phyloP scores from a whole-genome alignment of 192 early-diverging fungal species.

The Podila minutissima region DNA sequence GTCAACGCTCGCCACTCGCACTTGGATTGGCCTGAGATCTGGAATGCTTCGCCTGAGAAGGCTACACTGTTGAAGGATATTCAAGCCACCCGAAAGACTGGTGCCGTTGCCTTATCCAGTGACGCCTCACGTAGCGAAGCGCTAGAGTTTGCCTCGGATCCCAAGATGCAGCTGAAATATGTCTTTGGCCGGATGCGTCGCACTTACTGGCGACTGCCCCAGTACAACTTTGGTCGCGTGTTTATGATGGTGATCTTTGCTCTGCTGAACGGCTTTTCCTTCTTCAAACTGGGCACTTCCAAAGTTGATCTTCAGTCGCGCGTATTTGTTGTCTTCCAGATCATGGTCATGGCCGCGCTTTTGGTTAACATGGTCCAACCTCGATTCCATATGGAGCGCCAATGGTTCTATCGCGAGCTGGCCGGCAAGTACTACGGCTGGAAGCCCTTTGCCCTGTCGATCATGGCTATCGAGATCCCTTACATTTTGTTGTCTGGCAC shows the following conservation, averaged over 20 bases:
- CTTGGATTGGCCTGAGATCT: conserved; percentile 80
- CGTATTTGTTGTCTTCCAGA: conserved; percentile 78
- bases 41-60: conserved; percentile 68
- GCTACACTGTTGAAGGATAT: conserved; percentile 58
- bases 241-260: conserved; percentile 68
- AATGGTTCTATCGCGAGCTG: conserved; percentile 73
- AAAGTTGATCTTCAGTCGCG: conserved; percentile 72
- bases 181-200: conserved; percentile 73
- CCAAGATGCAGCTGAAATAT: conserved; percentile 61
- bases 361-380: conserved; percentile 78
- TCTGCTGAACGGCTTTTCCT: conserved; percentile 78
- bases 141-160: conserved; percentile 57
- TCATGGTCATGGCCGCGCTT: conserved; percentile 70
- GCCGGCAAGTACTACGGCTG: conserved; percentile 75
- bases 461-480: conserved; percentile 75
- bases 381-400: conserved; percentile 72
- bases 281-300: conserved; percentile 68
- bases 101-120: conserved; percentile 2
- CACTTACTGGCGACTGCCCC: conserved; percentile 79
- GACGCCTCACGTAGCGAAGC: conserved; percentile 25
- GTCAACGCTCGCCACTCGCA: conserved; percentile 72
- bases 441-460: conserved; percentile 71
- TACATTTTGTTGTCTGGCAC: conserved; percentile 72
- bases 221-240: conserved; percentile 79
- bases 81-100: conserved; percentile 54